Evolutionary conservation across 2,329 filamentous ascomycete genomes (phyloP).

Genomic region (Sporothrix luriei): DNA sequence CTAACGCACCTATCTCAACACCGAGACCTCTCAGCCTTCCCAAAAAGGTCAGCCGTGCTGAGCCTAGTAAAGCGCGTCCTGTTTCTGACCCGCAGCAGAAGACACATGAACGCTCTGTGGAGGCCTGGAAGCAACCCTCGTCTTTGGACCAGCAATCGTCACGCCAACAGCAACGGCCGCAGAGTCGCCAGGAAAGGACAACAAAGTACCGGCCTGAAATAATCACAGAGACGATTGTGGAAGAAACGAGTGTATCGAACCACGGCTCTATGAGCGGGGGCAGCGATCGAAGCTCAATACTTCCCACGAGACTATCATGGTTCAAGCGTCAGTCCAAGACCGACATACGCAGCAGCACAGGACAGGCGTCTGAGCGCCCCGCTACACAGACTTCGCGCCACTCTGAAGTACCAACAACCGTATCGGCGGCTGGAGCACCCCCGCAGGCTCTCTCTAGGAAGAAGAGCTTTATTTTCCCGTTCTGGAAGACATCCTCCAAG

Average conservation of each 20-base stretch:
- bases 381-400: conserved; percentile 24
- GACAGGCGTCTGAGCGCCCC: not conserved
- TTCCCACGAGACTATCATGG: conserved; percentile 33
- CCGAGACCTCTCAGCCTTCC: conserved; percentile 28
- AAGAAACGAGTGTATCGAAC: conserved; percentile 27
- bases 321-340: conserved; percentile 36
- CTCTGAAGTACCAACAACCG: conserved; percentile 8
- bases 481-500: conserved; percentile 56
- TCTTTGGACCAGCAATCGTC: not conserved
- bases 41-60: conserved; percentile 26
- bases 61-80: not conserved
- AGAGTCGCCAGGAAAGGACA: conserved; percentile 1
- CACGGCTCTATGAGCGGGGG: conserved; percentile 24
- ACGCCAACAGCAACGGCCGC: not conserved
- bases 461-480: conserved; percentile 58
- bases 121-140: conserved; percentile 13
- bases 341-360: conserved; percentile 34
- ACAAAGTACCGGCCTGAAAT: not conserved
- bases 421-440: not conserved
- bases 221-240: conserved; percentile 31
- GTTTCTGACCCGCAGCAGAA: conserved; percentile 3
- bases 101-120: not conserved
- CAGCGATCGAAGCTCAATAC: conserved; percentile 21
- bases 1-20: conserved; percentile 10
- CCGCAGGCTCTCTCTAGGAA: conserved; percentile 42